Conservation (phyloP, 371 early-diverging fungal species). For the Mucor saturninus region DNA sequence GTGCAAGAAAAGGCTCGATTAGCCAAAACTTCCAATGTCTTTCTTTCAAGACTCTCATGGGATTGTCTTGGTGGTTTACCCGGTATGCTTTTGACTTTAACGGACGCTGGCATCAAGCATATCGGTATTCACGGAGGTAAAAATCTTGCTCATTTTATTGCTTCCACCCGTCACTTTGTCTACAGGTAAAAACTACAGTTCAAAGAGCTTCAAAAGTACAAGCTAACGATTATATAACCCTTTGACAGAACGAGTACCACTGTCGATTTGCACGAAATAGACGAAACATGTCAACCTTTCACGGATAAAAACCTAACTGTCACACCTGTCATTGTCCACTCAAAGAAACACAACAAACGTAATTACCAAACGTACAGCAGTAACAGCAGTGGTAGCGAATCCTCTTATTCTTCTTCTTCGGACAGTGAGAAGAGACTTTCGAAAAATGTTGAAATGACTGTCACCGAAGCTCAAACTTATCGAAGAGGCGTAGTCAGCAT, state of each 20-base stretch:
- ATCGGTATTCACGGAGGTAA: constrained; percentile 73
- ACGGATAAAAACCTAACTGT: constrained; percentile 71
- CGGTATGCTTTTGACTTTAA: constrained; percentile 84
- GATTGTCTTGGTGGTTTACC: constrained; percentile 87
- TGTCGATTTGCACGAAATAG: constrained; percentile 56
- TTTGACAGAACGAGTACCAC: constrained; percentile 44
- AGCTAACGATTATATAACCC: neutral
- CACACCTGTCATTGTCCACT: constrained; percentile 63
- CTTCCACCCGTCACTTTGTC: constrained; percentile 82
- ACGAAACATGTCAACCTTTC: constrained; percentile 33
- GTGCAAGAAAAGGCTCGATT: constrained; percentile 76
- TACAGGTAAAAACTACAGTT: constrained; percentile 32
- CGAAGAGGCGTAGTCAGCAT: constrained; percentile 37
- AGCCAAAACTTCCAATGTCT: constrained; percentile 73
- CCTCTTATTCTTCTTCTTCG: neutral
- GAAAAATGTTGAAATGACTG: neutral
- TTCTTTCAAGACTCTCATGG: constrained; percentile 84
- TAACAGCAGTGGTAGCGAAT: constrained; percentile 1
- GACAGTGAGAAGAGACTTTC: neutral
- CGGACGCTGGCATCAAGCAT: constrained; percentile 72
- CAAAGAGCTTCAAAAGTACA: neutral
- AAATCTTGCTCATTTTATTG: constrained; percentile 83
- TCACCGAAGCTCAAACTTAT: constrained; percentile 35
- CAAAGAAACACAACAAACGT: constrained; percentile 35
- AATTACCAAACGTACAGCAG: constrained; percentile 1